Evolutionary conservation across 2,329 filamentous ascomycete species (phyloP), one percentile per base, ranked within the genome.

Genomic region (Neodidymelliopsis sp.): DNA sequence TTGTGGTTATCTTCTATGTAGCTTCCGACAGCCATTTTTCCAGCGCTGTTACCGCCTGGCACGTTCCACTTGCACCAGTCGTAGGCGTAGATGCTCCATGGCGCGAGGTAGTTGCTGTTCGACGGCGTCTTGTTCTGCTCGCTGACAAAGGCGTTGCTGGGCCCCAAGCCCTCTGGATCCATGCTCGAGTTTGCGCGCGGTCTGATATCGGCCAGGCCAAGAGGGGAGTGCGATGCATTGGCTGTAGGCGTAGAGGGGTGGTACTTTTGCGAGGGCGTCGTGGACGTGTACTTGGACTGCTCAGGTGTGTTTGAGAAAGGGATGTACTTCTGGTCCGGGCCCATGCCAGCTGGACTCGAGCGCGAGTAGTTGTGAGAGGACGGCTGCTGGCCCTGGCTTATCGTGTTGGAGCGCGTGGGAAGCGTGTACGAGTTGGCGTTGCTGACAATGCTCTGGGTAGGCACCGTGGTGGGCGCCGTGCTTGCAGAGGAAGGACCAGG

Each of bases 11-110:
- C 94, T 75, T 99, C 94, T 40, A 97, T 78, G 71, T 97, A 97
- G 77, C 94, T 99, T 51, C 93, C 94, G 28, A 99, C 82, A 10
- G 94, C 94, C 62, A 99, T 83, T 75, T 97, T 97, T 28, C 94
- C 94, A 3, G 90, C 91, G 54, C 90, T 87, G 59, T 86, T 74
- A 24, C 72, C 71, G 25, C 78, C 77, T 29, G 91, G 85, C 2
- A 93, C 86, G 12, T 89, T 85, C 93, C 94, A 99, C 75, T 99
- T 99, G 79, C 94, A 99, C 94, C 94, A 99, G 76, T 99, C 94
- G 65, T 96, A 93, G 10, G 94, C 93, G 72, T 97, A 99, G 45
- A 96, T 87, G 11, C 91, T 88, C 91, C 94, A 99, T 0, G 93
- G 92, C 4, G 93, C 91, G 56, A 96, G 77, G 69, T 97, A 96